A percentile compares a stretch with the other conserved stretches of the same genome.
Evolutionary conservation across 2,329 filamentous ascomycete species (phyloP).

Genomic region (Nothopassalora personata): DNA sequence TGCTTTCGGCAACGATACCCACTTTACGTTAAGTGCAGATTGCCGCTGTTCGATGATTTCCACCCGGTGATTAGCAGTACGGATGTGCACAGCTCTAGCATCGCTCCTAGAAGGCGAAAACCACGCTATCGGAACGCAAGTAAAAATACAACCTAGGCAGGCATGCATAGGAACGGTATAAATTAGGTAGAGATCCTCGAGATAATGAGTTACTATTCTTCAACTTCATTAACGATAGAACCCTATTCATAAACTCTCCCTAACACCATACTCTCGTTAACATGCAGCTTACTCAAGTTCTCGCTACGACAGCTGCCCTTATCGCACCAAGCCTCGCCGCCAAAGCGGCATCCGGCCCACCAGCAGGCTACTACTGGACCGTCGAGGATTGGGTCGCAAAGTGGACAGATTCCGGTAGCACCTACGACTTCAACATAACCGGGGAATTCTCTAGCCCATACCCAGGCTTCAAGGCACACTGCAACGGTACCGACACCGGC

Average conservation of each 20-base stretch:
- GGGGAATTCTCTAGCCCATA: not conserved
- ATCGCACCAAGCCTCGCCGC: not conserved
- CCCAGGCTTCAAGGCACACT: constrained; percentile 13
- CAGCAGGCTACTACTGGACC: constrained; percentile 6
- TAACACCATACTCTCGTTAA: not conserved
- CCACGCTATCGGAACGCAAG: not conserved
- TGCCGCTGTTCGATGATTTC: not conserved
- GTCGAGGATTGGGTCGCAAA: constrained; percentile 10
- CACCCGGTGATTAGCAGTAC: not conserved
- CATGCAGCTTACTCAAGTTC: constrained; percentile 6
- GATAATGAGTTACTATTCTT: not conserved
- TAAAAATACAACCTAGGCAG: not conserved
- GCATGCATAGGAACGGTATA: not conserved
- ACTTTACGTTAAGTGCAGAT: not conserved
- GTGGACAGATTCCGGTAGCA: constrained; percentile 7
- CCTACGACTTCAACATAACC: constrained; percentile 15
- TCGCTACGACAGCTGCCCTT: not conserved
- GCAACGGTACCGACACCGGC: constrained; percentile 7
- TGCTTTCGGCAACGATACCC: not conserved
- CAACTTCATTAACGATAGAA: not conserved
- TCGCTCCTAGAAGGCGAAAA: not conserved
- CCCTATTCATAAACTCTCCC: not conserved
- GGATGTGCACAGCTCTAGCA: not conserved
- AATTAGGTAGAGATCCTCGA: not conserved
- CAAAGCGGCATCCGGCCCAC: not conserved